Evolutionary conservation across 2,329 filamentous ascomycete species (phyloP).

Genomic region (Colletotrichum costaricense): DNA sequence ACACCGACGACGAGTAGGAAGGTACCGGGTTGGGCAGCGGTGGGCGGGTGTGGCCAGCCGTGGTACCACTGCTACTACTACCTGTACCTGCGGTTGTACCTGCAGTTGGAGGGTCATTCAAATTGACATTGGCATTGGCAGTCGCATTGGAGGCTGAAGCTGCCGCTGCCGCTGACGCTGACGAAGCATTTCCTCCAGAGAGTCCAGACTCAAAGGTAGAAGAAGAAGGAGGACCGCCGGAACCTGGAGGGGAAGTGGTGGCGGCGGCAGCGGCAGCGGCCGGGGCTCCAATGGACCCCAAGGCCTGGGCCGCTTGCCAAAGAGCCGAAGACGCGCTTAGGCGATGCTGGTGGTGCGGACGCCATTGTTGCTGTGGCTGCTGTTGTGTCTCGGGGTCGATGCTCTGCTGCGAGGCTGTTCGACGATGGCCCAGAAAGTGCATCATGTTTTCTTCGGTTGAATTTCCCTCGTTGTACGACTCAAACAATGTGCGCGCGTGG

Average conservation of each 20-base stretch:
- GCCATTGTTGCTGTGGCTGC: conserved; percentile 15
- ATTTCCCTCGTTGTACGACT: not conserved
- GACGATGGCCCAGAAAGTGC: conserved; percentile 33
- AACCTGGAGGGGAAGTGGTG: conserved; percentile 14
- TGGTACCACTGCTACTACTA: conserved; percentile 27
- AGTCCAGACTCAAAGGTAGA: not conserved
- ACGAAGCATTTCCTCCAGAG: not conserved
- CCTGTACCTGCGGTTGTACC: conserved; percentile 32
- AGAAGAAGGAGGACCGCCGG: not conserved
- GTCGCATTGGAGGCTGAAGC: not conserved
- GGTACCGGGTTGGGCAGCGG: conserved; percentile 25
- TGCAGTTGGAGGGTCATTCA: not conserved
- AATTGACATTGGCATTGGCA: not conserved
- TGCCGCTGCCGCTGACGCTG: not conserved
- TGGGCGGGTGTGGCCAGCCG: conserved; percentile 35
- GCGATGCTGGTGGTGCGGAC: conserved; percentile 26
- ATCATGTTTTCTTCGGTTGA: not conserved
- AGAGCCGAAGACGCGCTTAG: conserved; percentile 33
- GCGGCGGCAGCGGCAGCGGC: conserved; percentile 24
- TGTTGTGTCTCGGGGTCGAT: conserved; percentile 29
- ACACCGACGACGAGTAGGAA: conserved; percentile 1
- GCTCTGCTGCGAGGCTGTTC: conserved; percentile 30
- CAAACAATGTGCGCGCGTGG: not conserved
- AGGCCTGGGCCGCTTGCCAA: conserved; percentile 29
- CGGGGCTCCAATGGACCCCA: conserved; percentile 31